Percentiles rank a stretch among this genome's conserved stretches.
These are phyloP conservation scores for Termitomyces sp. DNA, from an alignment of 768 basidiomycete genomes.

Conservation along the genomic window DNA sequence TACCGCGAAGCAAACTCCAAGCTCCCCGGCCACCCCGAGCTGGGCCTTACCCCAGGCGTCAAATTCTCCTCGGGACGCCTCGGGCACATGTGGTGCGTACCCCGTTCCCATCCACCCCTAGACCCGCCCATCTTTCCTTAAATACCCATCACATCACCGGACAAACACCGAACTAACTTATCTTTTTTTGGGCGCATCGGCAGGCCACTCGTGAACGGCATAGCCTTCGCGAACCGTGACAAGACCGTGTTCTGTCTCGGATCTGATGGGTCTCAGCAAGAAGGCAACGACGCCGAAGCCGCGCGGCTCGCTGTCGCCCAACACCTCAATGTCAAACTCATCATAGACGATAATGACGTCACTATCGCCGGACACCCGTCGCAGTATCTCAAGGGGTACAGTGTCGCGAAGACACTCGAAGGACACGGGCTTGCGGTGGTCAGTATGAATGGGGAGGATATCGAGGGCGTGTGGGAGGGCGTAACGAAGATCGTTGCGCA, in stretches of 20 bases:
- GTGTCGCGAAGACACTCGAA: slow-evolving; percentile 65
- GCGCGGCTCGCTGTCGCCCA: slow-evolving; percentile 86
- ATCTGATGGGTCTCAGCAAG: slow-evolving; percentile 90
- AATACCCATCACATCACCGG: not conserved
- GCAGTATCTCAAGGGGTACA: slow-evolving; percentile 79
- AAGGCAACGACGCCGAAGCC: slow-evolving; percentile 89
- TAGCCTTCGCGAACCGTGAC: slow-evolving; percentile 75
- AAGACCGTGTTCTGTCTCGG: slow-evolving; percentile 82
- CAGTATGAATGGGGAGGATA: slow-evolving; percentile 72
- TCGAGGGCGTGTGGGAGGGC: slow-evolving; percentile 74
- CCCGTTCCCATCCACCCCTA: no score
- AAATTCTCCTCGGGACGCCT: slow-evolving; percentile 93
- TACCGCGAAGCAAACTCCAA: slow-evolving; percentile 86
- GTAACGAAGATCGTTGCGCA: slow-evolving; percentile 53
- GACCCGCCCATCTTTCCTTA: not conserved
- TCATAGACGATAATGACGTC: slow-evolving; percentile 91
- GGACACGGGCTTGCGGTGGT: slow-evolving; percentile 84
- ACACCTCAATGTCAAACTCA: slow-evolving; percentile 76
- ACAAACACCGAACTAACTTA: no score
- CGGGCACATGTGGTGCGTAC: slow-evolving; percentile 77
- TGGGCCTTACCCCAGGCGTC: slow-evolving; percentile 88
- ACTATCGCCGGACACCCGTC: slow-evolving; percentile 93
- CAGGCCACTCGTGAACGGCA: slow-evolving; percentile 81
- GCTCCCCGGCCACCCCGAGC: slow-evolving; percentile 87
- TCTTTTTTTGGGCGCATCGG: no score